Conservation (phyloP, 2,329 filamentous ascomycete genomes). For the Penicillium sp. region DNA sequence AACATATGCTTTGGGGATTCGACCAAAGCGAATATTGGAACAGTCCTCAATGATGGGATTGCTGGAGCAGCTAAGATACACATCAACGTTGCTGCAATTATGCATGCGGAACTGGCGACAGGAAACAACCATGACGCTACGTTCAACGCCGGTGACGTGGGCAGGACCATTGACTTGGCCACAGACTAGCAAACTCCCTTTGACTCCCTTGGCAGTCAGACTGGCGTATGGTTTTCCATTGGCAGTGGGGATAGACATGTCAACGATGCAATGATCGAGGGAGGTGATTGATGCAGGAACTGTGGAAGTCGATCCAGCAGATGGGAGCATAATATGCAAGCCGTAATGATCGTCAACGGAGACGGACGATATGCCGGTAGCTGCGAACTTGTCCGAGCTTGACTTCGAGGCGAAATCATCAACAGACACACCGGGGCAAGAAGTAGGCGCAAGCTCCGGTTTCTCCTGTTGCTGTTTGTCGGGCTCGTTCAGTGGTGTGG, state of each 20-base stretch:
- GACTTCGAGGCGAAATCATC: conserved; percentile 26
- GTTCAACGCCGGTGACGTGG: conserved; percentile 74
- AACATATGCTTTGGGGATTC: conserved; percentile 70
- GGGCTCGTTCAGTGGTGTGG: conserved; percentile 39
- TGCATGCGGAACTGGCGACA: conserved; percentile 93
- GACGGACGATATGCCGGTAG: conserved; percentile 54
- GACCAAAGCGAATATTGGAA: conserved; percentile 73
- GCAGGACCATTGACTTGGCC: conserved; percentile 77
- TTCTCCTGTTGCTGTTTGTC: conserved; percentile 35
- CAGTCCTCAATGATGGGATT: conserved; percentile 96
- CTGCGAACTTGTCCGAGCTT: conserved; percentile 52
- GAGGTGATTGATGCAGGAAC: conserved; percentile 73
- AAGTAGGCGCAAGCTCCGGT: conserved; percentile 39
- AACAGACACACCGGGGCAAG: conserved; percentile 28
- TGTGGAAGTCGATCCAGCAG: conserved; percentile 68
- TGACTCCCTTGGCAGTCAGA: conserved; percentile 68
- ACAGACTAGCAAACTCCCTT: conserved; percentile 71
- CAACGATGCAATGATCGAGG: conserved; percentile 71
- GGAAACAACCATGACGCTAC: conserved; percentile 75
- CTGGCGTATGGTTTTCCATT: conserved; percentile 68
- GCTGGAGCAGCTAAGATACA: conserved; percentile 80
- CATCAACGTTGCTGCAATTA: conserved; percentile 74
- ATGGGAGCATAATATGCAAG: conserved; percentile 76
- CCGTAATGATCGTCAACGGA: conserved; percentile 66
- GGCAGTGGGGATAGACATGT: conserved; percentile 69